Base-by-base conservation (phyloP, 768 basidiomycete species). In the Dentipellis fragilis region DNA sequence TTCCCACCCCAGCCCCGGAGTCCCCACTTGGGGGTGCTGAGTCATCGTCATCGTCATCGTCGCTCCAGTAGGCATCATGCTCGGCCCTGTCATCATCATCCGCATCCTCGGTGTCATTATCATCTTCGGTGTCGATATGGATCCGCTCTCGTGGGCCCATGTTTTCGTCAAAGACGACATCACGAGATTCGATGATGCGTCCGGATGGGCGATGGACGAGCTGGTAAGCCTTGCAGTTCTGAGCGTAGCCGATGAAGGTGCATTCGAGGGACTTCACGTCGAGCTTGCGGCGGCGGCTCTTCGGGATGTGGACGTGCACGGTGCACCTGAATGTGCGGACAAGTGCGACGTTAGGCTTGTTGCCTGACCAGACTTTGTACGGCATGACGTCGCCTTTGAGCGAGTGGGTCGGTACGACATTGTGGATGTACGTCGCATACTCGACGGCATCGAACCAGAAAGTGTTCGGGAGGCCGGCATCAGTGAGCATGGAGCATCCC, bases 401-500 rank as follows among this genome's bases (percentile, higher is more conserved):
- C 3, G 39, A 40, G 1, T n/a, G 39, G 39, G 39, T 40, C 3
- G 39, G 39, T 4, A 40, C 39, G 8, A 11, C 12, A 6, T 40
- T 40, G 39, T 40, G 16, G 11, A 48, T 17, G 3, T 22, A 48
- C 0, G 21, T 37, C 0, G 61, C 60, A 51, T 68, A 62, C 3
- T 54, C 48, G 0, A 66, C 34, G 0, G 68, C 69, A 40, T 71
- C 69, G 4, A 57, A 61, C 70, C 70, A 69, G 7, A 69, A 59
- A 16, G 34, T 58, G 11, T 63, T 54, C 11, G 66, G 66, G 1
- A 67, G 51, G 3, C 45, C 52, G 10, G 51, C 42, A 4, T 53
- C 62, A 29, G 59, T 17, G 9, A 68, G 60, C 64, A 72, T 68
- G 0, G 67, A 65, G 10, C 63, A 59, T 0, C 58, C 62, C 2